A percentile compares a stretch with the other conserved stretches of the same genome.
Evolutionary conservation across 352 stramenopile genomes (phyloP).

Genomic region (Phytophthora colocasiae): DNA sequence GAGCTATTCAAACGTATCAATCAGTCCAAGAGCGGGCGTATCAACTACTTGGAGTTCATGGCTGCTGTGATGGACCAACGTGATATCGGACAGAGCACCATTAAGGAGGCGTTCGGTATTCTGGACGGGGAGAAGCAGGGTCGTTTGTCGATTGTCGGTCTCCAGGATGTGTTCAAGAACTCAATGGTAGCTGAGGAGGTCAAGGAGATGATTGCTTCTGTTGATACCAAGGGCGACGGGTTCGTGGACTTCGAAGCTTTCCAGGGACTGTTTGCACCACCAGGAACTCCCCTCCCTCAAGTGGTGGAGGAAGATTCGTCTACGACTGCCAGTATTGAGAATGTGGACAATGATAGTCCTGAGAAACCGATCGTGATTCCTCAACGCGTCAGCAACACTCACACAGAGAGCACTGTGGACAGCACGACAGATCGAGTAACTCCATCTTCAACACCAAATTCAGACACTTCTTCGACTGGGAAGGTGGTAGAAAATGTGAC

Average conservation of each 20-base stretch:
- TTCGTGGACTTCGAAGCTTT: conserved; percentile 94
- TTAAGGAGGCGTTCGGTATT: conserved; percentile 92
- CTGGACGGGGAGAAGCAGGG: conserved; percentile 92
- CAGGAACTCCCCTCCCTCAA: conserved; percentile 41
- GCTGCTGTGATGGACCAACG: conserved; percentile 93
- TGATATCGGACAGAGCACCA: conserved; percentile 89
- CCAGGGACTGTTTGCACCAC: conserved; percentile 66
- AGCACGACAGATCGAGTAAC: conserved; percentile 28
- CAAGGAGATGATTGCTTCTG: conserved; percentile 91
- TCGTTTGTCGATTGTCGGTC: conserved; percentile 91
- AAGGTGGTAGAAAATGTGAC: conserved; percentile 12
- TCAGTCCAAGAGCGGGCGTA: conserved; percentile 81
- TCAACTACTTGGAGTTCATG: conserved; percentile 97
- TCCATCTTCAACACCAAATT: conserved; percentile 18
- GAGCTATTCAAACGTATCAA: conserved; percentile 84
- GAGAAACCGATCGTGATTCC: conserved; percentile 34
- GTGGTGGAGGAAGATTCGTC: conserved; percentile 46
- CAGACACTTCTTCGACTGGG: conserved; percentile 14
- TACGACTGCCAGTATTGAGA: conserved; percentile 12
- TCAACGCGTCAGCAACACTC: conserved; percentile 25
- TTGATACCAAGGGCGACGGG: conserved; percentile 79
- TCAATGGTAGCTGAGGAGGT: conserved; percentile 89
- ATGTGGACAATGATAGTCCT: conserved; percentile 22
- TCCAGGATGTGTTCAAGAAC: conserved; percentile 89
- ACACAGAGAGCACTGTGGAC: conserved; percentile 30